These are phyloP conservation scores for Kodamaea restingae DNA, from an alignment of 805 yeast species.

Conservation along the genomic window DNA sequence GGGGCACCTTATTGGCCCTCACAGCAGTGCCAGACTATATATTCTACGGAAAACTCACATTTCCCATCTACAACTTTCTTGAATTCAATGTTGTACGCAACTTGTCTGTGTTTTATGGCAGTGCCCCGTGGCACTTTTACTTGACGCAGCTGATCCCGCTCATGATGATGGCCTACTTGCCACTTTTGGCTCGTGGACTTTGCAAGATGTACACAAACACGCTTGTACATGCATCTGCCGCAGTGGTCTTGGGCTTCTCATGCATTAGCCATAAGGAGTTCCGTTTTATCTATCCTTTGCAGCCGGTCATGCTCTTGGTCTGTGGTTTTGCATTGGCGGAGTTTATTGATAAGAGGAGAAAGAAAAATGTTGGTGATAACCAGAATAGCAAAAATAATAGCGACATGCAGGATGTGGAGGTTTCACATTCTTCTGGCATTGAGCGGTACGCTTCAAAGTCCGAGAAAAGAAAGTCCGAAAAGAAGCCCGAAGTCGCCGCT, in stretches of 20 bases:
- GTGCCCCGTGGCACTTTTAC: conserved; percentile 81
- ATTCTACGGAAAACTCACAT: conserved; percentile 53
- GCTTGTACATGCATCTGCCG: conserved; percentile 23
- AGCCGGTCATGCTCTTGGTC: conserved; percentile 63
- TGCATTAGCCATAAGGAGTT: conserved; percentile 81
- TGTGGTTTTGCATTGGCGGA: conserved; percentile 28
- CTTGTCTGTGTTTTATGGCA: conserved; percentile 79
- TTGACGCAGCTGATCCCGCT: conserved; percentile 79
- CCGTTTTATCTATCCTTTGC: conserved; percentile 80
- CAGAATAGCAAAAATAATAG: no score
- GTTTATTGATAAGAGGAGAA: background rate
- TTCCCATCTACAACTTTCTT: conserved; percentile 68
- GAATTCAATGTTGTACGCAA: conserved; percentile 75
- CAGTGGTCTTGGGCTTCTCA: conserved; percentile 58
- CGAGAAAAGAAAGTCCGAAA: no score
- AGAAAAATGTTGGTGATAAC: no score
- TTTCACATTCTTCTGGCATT: no score
- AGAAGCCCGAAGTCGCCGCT: no score
- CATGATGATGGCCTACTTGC: conserved; percentile 60
- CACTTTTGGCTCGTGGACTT: conserved; percentile 24
- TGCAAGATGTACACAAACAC: conserved; percentile 8
- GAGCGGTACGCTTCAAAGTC: no score
- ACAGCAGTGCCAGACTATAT: conserved; percentile 50
- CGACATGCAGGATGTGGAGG: no score
- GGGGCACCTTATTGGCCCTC: conserved; percentile 25